Percentiles rank a stretch among this genome's conserved stretches.
Evolutionary conservation across 192 early-diverging fungal species (phyloP).

Genomic region (Coemansia sp.): DNA sequence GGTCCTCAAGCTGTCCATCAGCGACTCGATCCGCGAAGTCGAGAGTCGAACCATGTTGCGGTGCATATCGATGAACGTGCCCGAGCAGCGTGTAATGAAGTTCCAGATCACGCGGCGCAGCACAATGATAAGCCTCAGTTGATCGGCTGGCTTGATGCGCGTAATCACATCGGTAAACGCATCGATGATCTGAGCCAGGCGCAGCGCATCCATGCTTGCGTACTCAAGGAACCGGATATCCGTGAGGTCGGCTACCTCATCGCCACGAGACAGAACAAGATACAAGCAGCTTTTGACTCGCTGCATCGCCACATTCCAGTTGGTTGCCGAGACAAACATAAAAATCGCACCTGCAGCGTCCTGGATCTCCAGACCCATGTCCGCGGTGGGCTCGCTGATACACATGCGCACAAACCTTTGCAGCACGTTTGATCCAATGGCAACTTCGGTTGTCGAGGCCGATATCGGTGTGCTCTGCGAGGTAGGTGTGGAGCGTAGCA

Average conservation of each 20-base stretch:
- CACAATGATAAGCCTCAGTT: slow-evolving; percentile 72
- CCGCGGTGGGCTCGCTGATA: slow-evolving; percentile 49
- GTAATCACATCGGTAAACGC: slow-evolving; percentile 46
- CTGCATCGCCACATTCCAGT: slow-evolving; percentile 81
- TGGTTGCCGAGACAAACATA: slow-evolving; percentile 84
- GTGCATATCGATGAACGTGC: slow-evolving; percentile 80
- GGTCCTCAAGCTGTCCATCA: slow-evolving; percentile 36
- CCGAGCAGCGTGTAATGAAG: slow-evolving; percentile 86
- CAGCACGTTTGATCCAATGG: slow-evolving; percentile 33
- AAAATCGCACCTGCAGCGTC: slow-evolving; percentile 82
- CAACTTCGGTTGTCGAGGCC: slow-evolving; percentile 30
- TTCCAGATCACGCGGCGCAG: slow-evolving; percentile 87
- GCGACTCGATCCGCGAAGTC: slow-evolving; percentile 32
- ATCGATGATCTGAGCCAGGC: slow-evolving; percentile 68
- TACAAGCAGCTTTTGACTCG: slow-evolving; percentile 69
- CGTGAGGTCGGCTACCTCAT: slow-evolving; percentile 71
- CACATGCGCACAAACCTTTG: slow-evolving; percentile 58
- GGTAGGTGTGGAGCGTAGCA: slow-evolving; percentile 45
- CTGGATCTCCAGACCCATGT: slow-evolving; percentile 64
- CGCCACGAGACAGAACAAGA: slow-evolving; percentile 62
- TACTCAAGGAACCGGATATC: slow-evolving; percentile 89
- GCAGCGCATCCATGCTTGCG: slow-evolving; percentile 72
- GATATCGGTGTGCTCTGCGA: slow-evolving; percentile 47
- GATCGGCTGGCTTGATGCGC: slow-evolving; percentile 68
- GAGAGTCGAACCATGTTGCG: slow-evolving; percentile 49